A percentile compares a stretch with the other conserved stretches of the same genome.
Conservation (phyloP, 192 early-diverging fungal genomes). For the Cladochytrium replicatum region DNA sequence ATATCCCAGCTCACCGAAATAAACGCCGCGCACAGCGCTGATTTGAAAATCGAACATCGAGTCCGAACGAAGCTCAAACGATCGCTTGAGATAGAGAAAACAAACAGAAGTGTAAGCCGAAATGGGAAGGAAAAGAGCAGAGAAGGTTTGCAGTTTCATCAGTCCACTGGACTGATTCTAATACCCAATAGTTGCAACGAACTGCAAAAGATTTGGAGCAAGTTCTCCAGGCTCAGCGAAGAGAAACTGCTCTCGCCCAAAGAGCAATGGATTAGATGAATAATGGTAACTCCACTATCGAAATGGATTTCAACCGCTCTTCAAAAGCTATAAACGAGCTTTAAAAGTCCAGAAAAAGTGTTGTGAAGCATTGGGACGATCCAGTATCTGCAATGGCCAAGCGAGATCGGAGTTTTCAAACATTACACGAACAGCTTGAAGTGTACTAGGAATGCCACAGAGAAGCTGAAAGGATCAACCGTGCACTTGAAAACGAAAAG, state of each 20-base stretch:
- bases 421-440: constrained; percentile 14
- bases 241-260: constrained; percentile 31
- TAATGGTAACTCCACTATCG: not conserved
- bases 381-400: constrained; percentile 39
- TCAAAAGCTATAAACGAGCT: constrained; percentile 23
- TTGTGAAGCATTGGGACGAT: constrained; percentile 45
- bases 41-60: constrained; percentile 37
- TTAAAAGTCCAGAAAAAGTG: constrained; percentile 9
- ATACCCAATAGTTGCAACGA: constrained; percentile 12
- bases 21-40: constrained; percentile 32
- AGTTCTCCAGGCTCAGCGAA: constrained; percentile 26
- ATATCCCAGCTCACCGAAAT: constrained; percentile 28
- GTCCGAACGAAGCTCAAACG: constrained; percentile 36
- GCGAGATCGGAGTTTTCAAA: constrained; percentile 31
- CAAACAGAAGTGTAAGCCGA: constrained; percentile 18
- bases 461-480: constrained; percentile 5
- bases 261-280: constrained; percentile 32
- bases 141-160: constrained; percentile 15
- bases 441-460: constrained; percentile 7
- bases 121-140: constrained; percentile 24
- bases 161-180: not conserved
- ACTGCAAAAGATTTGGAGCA: constrained; percentile 25
- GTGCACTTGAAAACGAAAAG: not conserved
- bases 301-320: not conserved
- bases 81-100: constrained; percentile 24